These are phyloP conservation scores for Monascus ruber DNA, from an alignment of 2,329 filamentous ascomycete genomes.

Conservation along the genomic window DNA sequence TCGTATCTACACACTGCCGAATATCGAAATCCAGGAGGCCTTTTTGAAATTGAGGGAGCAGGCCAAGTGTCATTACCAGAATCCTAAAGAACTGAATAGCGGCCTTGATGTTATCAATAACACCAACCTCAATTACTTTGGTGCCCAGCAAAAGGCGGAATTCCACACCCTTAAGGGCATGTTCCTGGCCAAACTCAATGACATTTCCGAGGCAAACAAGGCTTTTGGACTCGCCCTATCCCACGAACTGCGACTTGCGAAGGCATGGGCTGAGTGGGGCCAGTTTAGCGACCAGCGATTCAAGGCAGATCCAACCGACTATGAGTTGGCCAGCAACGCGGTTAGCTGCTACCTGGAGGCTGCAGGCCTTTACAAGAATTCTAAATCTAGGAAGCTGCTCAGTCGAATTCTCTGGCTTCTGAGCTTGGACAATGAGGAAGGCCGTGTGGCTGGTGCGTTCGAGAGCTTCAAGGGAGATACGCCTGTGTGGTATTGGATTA, in stretches of 20 bases:
- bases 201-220: slow-evolving; percentile 82
- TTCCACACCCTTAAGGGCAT: slow-evolving; percentile 99
- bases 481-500: slow-evolving; percentile 99
- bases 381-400: slow-evolving; percentile 87
- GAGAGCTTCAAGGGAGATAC: slow-evolving; percentile 96
- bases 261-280: slow-evolving; percentile 98
- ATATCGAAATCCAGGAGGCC: slow-evolving; percentile 98
- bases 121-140: slow-evolving; percentile 98
- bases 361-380: slow-evolving; percentile 90
- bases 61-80: slow-evolving; percentile 97
- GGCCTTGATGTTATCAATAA: slow-evolving; percentile 98
- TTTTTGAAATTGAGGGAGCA: slow-evolving; percentile 98
- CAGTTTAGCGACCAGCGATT: slow-evolving; percentile 96
- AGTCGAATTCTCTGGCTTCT: slow-evolving; percentile 91
- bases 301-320: slow-evolving; percentile 74
- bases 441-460: slow-evolving; percentile 72
- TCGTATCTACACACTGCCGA: slow-evolving; percentile 94
- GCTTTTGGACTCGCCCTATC: slow-evolving; percentile 92
- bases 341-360: slow-evolving; percentile 95
- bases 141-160: slow-evolving; percentile 88
- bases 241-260: slow-evolving; percentile 89
- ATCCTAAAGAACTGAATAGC: slow-evolving; percentile 78
- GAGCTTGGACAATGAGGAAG: slow-evolving; percentile 81
- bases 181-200: slow-evolving; percentile 89
- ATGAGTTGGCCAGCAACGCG: slow-evolving; percentile 77